Base-by-base conservation (phyloP, 495 filamentous ascomycete species). In the Daldinia decipiens region DNA sequence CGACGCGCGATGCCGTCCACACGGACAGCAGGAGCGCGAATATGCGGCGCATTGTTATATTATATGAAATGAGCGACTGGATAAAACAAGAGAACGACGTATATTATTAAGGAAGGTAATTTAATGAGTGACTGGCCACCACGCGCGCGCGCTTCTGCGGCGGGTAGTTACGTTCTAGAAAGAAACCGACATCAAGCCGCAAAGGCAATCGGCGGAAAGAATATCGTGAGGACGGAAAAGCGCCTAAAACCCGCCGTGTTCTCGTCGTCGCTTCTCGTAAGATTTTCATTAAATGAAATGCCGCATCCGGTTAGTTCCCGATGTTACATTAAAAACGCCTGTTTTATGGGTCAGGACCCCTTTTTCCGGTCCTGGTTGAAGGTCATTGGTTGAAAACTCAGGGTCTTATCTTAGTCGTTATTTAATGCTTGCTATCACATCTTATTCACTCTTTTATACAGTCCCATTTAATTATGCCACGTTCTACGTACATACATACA, bases 251-350 rank as follows among this genome's bases (percentile, higher is more conserved):
- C 51, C 59, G 52, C 70, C 61, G 69, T 52, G 55, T 15, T 45
- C 38, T 47, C 43, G 43, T 21, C 29, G 29, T 24, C 21, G n/a
- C 21, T 24, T 24, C 26, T 68, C 65, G 38, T 72, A 61, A 72
- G 70, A 63, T 64, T 56, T 51, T 39, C 39, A 27, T 65, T 65
- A 62, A 68, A 68, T 73, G 64, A 73, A 61, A 53, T 65, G 56
- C 70, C 57, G 7, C n/a, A 53, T 68, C 40, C 26, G 61, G 70
- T 68, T 73, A 72, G 64, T 27, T 55, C 19, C 51, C 36, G 65
- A 43, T 57, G 52, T 45, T 47, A 31, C 51, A 68, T 56, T 24
- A 11, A 56, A 56, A 19, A 59, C 21, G 26, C 43, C 19, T 62
- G 45, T 59, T 43, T 21, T 51, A 9, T 52, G 21, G 62, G 54